Evolutionary conservation across 768 basidiomycete species (phyloP), one percentile per base, ranked within the genome.

Genomic region (Calocybe cyanea): DNA sequence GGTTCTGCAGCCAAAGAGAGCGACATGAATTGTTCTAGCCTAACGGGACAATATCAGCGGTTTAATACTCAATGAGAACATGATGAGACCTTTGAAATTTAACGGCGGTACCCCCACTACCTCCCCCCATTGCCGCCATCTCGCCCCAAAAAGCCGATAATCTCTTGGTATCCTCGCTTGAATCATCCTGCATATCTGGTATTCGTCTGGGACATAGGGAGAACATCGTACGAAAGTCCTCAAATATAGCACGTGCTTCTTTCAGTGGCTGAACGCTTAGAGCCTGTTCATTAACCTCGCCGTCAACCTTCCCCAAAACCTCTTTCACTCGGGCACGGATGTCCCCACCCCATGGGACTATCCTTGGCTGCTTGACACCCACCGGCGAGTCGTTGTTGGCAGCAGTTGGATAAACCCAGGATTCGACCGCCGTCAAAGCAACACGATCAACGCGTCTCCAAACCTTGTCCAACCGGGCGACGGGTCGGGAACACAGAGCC

Each of bases 11-110:
- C 79, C 25, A 88, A 61, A 2, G 89, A 91, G 15, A 88, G 69
- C 0, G 84, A 80, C 77, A 83, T 85, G 55, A 88, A 90, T 49
- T 87, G 85, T 19, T 87, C 87, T 49, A 85, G 66, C 7, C 85
- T 88, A 51, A 36, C 17, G 19, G 38, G 44, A 18, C 41, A 37
- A 19, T 54, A 48, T 4, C 49, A 36, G 25, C n/a, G n/a, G 24
- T 25, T 10, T n/a, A 1, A 38, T n/a, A 18, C 7, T 9, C 14
- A 28, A 11, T 19, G 41, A 49, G 41, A 3, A 35, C 43, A 25
- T 23, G 45, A 42, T 67, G 80, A 21, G 57, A 85, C 85, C 81
- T 68, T 48, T 80, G 72, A 55, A 86, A 85, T 51, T 85, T 87
- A 15, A 63, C 54, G 35, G 75, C 69, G 53, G 77, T 55, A 52